A percentile compares a stretch with the other conserved stretches of the same genome.
These are phyloP conservation scores for Cornus suecica DNA, from an alignment of 148 eudicot species.

Conservation along the genomic window DNA sequence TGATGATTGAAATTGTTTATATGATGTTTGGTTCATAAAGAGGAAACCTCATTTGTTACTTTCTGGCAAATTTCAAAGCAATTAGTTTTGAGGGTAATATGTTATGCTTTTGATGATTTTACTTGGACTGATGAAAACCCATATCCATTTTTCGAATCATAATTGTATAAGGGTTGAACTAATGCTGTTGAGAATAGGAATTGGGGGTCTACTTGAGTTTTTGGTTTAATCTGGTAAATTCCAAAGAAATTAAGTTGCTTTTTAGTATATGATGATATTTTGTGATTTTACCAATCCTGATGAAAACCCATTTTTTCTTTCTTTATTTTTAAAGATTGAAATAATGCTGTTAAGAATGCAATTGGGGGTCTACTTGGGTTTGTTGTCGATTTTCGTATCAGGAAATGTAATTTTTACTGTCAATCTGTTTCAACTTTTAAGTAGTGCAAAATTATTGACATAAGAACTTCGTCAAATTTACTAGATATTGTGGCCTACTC, in stretches of 20 bases:
- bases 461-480: background rate
- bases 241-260: no score
- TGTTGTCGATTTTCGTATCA: background rate
- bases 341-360: background rate
- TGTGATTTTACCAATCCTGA: no score
- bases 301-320: no score
- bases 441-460: background rate
- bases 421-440: no score
- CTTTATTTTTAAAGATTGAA: background rate
- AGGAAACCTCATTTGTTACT: background rate
- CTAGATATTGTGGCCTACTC: background rate
- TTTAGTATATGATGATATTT: no score
- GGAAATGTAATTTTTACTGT: background rate
- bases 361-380: background rate
- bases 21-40: background rate
- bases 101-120: background rate
- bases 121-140: constrained; percentile 4
- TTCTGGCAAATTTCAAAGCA: background rate
- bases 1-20: no score
- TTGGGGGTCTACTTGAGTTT: no score
- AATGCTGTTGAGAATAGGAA: no score
- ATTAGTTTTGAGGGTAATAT: background rate
- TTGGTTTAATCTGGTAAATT: no score
- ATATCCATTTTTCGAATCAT: background rate
- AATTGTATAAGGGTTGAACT: no score